Evolutionary conservation across 345 rosid species (phyloP).

Genomic region (Rhodomyrtus tomentosa): DNA sequence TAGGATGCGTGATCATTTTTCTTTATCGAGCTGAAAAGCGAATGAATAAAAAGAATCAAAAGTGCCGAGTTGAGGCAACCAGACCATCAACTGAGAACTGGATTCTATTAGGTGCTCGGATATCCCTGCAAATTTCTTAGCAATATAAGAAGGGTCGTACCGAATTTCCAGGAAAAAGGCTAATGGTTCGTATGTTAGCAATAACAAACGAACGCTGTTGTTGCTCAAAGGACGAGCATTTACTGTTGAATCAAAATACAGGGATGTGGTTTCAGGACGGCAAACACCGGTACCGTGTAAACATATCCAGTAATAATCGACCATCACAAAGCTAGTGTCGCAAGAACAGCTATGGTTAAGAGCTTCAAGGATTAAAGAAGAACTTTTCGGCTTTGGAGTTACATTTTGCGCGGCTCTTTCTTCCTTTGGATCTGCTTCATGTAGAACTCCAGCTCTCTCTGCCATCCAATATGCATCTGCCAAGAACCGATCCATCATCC

Average conservation of each 20-base stretch:
- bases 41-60: background rate
- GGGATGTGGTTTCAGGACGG: background rate
- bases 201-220: background rate
- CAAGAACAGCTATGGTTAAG: no score
- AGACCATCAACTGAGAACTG: background rate
- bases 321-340: background rate
- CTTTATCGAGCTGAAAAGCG: background rate
- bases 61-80: background rate
- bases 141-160: background rate
- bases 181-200: background rate
- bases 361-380: background rate
- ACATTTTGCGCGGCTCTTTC: constrained; percentile 17
- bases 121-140: background rate
- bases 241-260: background rate
- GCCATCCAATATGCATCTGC: constrained; percentile 62
- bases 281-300: background rate
- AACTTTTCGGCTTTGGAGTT: background rate
- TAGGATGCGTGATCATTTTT: background rate
- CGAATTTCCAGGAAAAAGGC: background rate
- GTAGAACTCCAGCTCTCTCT: constrained; percentile 71
- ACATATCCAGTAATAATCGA: background rate
- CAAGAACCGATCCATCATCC: background rate
- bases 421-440: constrained; percentile 79
- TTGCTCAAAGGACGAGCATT: background rate
- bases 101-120: background rate